phyloP scores from a whole-genome alignment of 2,329 filamentous ascomycete species.

The Colletotrichum truncatum region DNA sequence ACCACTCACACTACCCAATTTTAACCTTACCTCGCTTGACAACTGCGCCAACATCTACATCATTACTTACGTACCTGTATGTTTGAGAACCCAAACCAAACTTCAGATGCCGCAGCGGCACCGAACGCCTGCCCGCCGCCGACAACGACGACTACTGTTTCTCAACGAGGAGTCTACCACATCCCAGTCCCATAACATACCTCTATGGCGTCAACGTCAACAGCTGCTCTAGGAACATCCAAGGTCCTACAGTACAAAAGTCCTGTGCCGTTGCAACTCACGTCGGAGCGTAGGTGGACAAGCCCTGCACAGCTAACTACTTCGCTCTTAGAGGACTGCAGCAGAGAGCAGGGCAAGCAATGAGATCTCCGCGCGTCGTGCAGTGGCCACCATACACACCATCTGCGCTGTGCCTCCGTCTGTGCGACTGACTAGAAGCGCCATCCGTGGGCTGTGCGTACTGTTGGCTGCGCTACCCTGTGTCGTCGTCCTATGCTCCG shows the following conservation, averaged over 20 bases:
- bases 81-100: slow-evolving; percentile 6
- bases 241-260: too few species aligned
- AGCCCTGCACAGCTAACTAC: too few species aligned
- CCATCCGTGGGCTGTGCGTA: neutral
- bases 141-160: neutral
- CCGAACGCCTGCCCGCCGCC: neutral
- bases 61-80: slow-evolving; percentile 14
- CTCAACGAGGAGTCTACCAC: neutral
- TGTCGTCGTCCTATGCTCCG: neutral
- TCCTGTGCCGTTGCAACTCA: too few species aligned
- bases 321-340: too few species aligned
- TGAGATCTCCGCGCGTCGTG: neutral
- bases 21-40: neutral
- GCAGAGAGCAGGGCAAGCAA: too few species aligned
- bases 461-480: neutral
- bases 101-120: slow-evolving; percentile 19
- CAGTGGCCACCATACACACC: slow-evolving; percentile 2
- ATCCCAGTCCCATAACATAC: too few species aligned
- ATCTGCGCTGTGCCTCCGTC: slow-evolving; percentile 3
- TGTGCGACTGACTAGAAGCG: slow-evolving; percentile 12
- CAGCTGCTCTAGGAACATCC: too few species aligned
- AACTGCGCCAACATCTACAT: slow-evolving; percentile 4
- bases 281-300: too few species aligned
- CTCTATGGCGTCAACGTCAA: too few species aligned
- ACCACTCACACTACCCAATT: neutral